Evolutionary conservation across 306 rosid species (phyloP).

Genomic region (Rubus idaeus): DNA sequence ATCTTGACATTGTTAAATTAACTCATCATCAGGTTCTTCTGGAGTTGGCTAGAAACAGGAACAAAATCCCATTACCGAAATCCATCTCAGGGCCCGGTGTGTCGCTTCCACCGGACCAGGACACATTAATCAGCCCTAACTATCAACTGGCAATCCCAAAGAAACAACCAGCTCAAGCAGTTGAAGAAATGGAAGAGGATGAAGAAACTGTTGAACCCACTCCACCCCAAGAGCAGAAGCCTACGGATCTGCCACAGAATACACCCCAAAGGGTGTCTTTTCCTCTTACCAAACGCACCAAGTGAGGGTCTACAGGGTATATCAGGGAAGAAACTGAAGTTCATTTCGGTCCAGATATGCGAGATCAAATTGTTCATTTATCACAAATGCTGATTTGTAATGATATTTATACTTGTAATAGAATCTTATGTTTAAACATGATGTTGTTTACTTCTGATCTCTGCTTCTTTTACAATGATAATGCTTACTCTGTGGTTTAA

Average conservation of each 20-base stretch:
- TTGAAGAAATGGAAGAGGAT: constrained; percentile 71
- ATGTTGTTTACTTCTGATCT: background rate
- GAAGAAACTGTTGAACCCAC: constrained; percentile 54
- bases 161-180: constrained; percentile 60
- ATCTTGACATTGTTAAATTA: constrained; percentile 12
- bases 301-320: constrained; percentile 19
- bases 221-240: constrained; percentile 56
- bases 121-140: constrained; percentile 74
- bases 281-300: constrained; percentile 62
- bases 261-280: constrained; percentile 76
- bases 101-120: constrained; percentile 76
- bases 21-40: constrained; percentile 55
- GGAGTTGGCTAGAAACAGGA: constrained; percentile 78
- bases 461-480: background rate
- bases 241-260: constrained; percentile 47
- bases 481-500: background rate
- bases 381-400: background rate
- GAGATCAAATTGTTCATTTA: background rate
- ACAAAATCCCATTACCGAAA: constrained; percentile 76
- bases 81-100: constrained; percentile 64
- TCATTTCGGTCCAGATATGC: background rate
- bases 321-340: background rate
- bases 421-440: background rate
- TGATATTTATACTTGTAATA: background rate
- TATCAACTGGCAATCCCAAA: constrained; percentile 74